These are phyloP conservation scores for Hypoxylon sp. DNA, from an alignment of 2,329 filamentous ascomycete species.

Conservation along the genomic window DNA sequence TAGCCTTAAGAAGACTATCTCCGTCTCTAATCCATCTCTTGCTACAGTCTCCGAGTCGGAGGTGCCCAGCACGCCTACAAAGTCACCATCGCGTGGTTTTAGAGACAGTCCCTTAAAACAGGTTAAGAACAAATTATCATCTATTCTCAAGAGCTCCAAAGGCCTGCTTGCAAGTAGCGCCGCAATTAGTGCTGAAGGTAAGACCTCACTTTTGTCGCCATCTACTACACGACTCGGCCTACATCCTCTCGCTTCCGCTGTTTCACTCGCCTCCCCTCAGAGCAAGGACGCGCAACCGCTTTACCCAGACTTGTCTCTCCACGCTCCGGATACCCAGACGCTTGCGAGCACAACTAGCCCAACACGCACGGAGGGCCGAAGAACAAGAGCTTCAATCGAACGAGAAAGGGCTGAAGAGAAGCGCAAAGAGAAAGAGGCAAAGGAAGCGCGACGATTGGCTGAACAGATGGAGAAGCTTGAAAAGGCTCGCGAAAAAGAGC, in stretches of 20 bases:
- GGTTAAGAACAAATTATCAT: slow-evolving; percentile 92
- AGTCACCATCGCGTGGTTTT: slow-evolving; percentile 67
- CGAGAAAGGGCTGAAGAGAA: slow-evolving; percentile 72
- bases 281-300: slow-evolving; percentile 52
- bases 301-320: slow-evolving; percentile 61
- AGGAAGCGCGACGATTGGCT: slow-evolving; percentile 70
- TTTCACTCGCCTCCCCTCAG: slow-evolving; percentile 56
- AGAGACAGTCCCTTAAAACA: slow-evolving; percentile 87
- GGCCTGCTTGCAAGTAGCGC: slow-evolving; percentile 85
- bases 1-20: slow-evolving; percentile 68
- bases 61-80: slow-evolving; percentile 63
- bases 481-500: slow-evolving; percentile 76
- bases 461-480: slow-evolving; percentile 73
- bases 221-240: slow-evolving; percentile 61
- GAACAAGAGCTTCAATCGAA: slow-evolving; percentile 69
- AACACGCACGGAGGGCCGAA: slow-evolving; percentile 57
- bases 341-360: slow-evolving; percentile 57
- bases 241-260: slow-evolving; percentile 60
- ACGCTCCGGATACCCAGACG: slow-evolving; percentile 50
- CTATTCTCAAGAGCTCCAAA: slow-evolving; percentile 88
- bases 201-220: slow-evolving; percentile 67
- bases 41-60: slow-evolving; percentile 61
- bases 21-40: slow-evolving; percentile 67
- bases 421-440: slow-evolving; percentile 69
- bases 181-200: slow-evolving; percentile 71